Base-by-base conservation (phyloP, 495 filamentous ascomycete species). In the Bacidia rubella region DNA sequence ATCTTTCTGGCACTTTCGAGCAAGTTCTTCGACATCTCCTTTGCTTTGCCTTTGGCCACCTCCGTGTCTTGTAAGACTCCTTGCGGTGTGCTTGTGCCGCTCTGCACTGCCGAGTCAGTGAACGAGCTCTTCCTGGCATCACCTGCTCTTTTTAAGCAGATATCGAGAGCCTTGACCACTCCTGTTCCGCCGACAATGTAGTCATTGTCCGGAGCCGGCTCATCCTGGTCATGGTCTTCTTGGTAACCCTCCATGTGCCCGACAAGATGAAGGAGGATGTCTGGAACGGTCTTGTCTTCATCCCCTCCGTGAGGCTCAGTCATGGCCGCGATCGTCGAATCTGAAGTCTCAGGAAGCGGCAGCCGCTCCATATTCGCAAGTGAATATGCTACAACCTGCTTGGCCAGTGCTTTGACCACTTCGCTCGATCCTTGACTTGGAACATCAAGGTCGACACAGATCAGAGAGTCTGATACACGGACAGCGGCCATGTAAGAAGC, bases 121-220 rank as follows among this genome's bases (percentile, higher is more conserved):
- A 66, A 66, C 24, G 66, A 63, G 23, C 59, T 55, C 17, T 59
- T 60, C 51, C 70, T 64, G 11, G 65, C 65, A 47, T 76, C 73
- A 43, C 68, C 52, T 11, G 72, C 76, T 58, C 78, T 76, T 57
- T 94, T 93, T 27, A 98, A 74, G 59, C 88, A 94, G 43, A 93
- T 88, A 44, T 87, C 84, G 49, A 98, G 70, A 21, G 89, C 90
- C 66, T 96, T 94, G 29, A 95, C 92, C 0, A 98, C 86, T 54
- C 90, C 92, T 0, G 90, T 95, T 19, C 90, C 90, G 35, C 90
- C 89, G 60, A 98, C 88, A 38, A 97, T 87, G 66, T 97, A 95
- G 62, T 96, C 87, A 43, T 93, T 85, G 57, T 93, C 87, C 1
- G 90, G 86, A 23, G 87, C 84, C 17, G 79, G 74, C 2, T 85